Evolutionary conservation across 163 green algal genomes (phyloP).

Genomic region (Chlamydomonas reinhardtii): DNA sequence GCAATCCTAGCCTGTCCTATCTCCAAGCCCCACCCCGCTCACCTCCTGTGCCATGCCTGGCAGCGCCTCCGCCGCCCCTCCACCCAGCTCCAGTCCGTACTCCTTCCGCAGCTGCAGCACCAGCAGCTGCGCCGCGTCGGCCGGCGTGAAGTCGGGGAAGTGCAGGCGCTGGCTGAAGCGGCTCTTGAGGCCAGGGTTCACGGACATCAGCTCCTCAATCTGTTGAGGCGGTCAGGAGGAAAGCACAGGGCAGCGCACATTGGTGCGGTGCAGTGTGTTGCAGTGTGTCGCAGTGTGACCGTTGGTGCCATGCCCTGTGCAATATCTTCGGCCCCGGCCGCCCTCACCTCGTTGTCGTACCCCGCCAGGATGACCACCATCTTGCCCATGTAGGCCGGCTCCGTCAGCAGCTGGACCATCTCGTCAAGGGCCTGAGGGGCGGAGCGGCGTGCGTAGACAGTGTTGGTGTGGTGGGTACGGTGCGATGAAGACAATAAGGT

Average conservation of each 20-base stretch:
- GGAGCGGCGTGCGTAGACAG: too few relatives aligned
- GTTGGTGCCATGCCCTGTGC: too few relatives aligned
- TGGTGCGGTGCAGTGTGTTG: too few relatives aligned
- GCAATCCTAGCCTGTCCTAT: too few relatives aligned
- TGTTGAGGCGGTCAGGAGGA: not conserved
- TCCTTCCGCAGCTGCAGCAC: slow-evolving; percentile 42
- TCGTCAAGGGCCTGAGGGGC: slow-evolving; percentile 67
- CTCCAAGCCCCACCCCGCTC: too few relatives aligned
- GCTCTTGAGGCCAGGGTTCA: slow-evolving; percentile 70
- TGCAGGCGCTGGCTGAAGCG: slow-evolving; percentile 63
- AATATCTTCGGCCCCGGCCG: too few relatives aligned
- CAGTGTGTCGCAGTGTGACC: too few relatives aligned
- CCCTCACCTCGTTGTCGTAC: slow-evolving; percentile 54
- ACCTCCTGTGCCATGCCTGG: slow-evolving; percentile 51
- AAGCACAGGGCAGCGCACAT: too few relatives aligned
- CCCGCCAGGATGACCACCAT: slow-evolving; percentile 75
- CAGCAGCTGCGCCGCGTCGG: slow-evolving; percentile 53
- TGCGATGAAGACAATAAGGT: too few relatives aligned
- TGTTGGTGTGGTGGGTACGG: too few relatives aligned
- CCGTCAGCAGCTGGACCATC: slow-evolving; percentile 70
- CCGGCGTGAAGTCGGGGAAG: slow-evolving; percentile 61
- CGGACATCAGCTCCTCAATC: slow-evolving; percentile 62
- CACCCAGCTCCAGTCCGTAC: slow-evolving; percentile 46
- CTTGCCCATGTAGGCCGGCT: slow-evolving; percentile 56
- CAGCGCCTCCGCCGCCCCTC: slow-evolving; percentile 19